These are phyloP conservation scores for Vitis amurensis DNA, from an alignment of 164 flowering plant species.

Conservation along the genomic window DNA sequence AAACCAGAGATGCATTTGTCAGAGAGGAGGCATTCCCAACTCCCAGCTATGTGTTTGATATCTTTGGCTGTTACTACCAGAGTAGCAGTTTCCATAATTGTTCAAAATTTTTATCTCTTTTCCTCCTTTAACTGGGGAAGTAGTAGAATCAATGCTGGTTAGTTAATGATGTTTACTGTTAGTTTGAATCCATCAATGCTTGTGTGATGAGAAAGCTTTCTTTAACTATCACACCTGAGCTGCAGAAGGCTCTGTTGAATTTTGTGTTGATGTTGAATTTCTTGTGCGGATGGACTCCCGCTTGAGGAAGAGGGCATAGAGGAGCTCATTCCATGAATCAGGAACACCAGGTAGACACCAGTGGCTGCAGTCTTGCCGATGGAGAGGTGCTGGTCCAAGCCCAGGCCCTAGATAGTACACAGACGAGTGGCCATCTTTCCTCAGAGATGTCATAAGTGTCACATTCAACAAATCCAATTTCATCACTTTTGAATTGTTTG, in stretches of 20 bases:
- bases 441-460: slow-evolving; percentile 47
- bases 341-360: slow-evolving; percentile 91
- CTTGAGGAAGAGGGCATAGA: slow-evolving; percentile 62
- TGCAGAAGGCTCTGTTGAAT: slow-evolving; percentile 12
- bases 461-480: slow-evolving; percentile 52
- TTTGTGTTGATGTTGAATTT: slow-evolving; percentile 4
- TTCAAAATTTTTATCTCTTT: too few species aligned
- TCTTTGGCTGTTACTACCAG: too few species aligned
- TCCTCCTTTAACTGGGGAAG: too few species aligned
- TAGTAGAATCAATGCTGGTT: too few species aligned
- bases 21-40: too few species aligned
- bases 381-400: slow-evolving; percentile 42
- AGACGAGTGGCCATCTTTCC: slow-evolving; percentile 76
- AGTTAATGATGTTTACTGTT: too few species aligned
- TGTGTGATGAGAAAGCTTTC: neutral
- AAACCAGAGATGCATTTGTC: too few species aligned
- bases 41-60: too few species aligned
- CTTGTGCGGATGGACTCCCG: slow-evolving; percentile 18
- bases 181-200: neutral
- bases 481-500: slow-evolving; percentile 17
- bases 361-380: slow-evolving; percentile 82
- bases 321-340: slow-evolving; percentile 83
- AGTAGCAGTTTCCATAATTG: too few species aligned
- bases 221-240: slow-evolving; percentile 8
- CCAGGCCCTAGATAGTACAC: slow-evolving; percentile 48